These are phyloP conservation scores for Yarrowia bubula DNA, from an alignment of 805 yeast genomes.

Conservation along the genomic window DNA sequence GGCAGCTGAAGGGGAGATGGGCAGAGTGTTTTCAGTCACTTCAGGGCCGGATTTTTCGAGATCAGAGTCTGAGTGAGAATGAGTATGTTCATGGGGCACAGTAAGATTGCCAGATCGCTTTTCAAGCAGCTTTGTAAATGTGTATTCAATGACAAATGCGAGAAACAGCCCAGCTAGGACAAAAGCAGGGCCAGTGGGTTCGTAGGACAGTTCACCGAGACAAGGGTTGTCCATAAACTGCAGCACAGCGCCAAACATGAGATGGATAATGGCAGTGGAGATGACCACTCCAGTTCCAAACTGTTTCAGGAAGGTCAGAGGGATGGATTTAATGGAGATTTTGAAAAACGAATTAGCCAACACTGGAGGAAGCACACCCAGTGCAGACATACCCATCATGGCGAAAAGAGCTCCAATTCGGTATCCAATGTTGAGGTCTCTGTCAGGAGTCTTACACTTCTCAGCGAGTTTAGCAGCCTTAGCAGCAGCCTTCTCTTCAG, in stretches of 20 bases:
- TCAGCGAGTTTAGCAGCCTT: constrained; percentile 8
- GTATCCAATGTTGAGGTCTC: constrained; percentile 38
- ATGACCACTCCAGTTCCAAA: constrained; percentile 84
- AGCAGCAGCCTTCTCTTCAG: constrained; percentile 10
- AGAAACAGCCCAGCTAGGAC: constrained; percentile 49
- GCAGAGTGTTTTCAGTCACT: neutral
- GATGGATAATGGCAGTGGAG: constrained; percentile 77
- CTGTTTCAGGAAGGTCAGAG: constrained; percentile 55
- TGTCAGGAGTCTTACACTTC: constrained; percentile 6
- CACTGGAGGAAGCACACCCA: constrained; percentile 42
- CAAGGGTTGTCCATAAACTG: constrained; percentile 52
- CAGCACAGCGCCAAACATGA: constrained; percentile 66
- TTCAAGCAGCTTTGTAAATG: constrained; percentile 50
- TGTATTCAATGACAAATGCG: constrained; percentile 53
- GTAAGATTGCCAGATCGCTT: constrained; percentile 28
- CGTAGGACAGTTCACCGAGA: constrained; percentile 56
- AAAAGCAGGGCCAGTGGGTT: constrained; percentile 55
- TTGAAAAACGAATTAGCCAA: constrained; percentile 33
- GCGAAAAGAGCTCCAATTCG: constrained; percentile 42
- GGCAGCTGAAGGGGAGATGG: neutral
- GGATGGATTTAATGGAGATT: constrained; percentile 21
- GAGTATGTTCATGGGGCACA: constrained; percentile 27
- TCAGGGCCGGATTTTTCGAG: neutral
- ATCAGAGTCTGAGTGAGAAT: constrained; percentile 26
- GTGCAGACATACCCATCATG: constrained; percentile 40